Evolutionary conservation across 257 asterid genomes (phyloP).

Genomic region (Nicotiana otophora): DNA sequence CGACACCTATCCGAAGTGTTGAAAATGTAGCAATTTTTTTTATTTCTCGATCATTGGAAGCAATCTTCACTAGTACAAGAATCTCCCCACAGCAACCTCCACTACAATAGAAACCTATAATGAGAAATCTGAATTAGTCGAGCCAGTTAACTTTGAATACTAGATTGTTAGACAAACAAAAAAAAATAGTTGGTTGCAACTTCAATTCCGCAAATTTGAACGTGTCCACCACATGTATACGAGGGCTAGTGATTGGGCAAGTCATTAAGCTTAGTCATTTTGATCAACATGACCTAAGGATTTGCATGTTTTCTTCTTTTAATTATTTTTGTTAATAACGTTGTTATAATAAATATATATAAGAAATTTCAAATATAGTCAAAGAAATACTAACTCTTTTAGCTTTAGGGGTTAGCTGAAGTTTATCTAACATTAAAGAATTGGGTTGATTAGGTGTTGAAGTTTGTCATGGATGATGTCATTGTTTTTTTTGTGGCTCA

Average conservation of each 20-base stretch:
- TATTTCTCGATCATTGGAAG: too few relatives aligned
- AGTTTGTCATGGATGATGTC: constrained; percentile 9
- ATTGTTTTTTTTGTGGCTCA: background rate
- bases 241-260: background rate
- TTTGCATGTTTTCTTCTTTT: background rate
- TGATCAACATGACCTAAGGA: background rate
- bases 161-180: too few relatives aligned
- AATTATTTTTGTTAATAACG: background rate
- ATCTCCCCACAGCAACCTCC: too few relatives aligned
- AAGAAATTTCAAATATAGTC: background rate
- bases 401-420: background rate
- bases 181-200: too few relatives aligned
- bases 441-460: background rate
- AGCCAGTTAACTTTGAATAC: too few relatives aligned
- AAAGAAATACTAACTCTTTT: background rate
- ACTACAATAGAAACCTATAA: too few relatives aligned
- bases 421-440: background rate
- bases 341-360: background rate
- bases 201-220: background rate
- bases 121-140: too few relatives aligned
- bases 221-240: background rate
- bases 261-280: background rate
- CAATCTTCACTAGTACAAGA: too few relatives aligned
- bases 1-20: too few relatives aligned
- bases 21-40: too few relatives aligned